Evolutionary conservation across 352 stramenopile species (phyloP).

Genomic region (Elongisporangium prolatum): DNA sequence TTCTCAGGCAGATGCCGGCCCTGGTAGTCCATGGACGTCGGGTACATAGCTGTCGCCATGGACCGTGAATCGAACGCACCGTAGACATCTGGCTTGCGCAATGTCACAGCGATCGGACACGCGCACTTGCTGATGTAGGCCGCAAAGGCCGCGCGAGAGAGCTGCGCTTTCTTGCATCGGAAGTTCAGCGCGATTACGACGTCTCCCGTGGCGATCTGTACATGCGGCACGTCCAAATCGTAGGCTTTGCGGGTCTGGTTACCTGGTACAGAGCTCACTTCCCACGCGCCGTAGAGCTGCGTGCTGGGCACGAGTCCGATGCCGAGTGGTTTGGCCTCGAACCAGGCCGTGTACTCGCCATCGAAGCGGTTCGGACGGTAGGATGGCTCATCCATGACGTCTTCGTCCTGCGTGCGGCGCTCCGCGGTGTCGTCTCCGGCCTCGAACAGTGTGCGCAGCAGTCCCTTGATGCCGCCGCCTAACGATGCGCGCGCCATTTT

Average conservation of each 20-base stretch:
- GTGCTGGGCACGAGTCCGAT: constrained; percentile 75
- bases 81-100: constrained; percentile 56
- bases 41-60: constrained; percentile 72
- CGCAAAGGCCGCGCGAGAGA: constrained; percentile 39
- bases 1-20: constrained; percentile 18
- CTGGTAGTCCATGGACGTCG: constrained; percentile 54
- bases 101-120: constrained; percentile 61
- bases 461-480: background rate
- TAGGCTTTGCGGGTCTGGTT: constrained; percentile 3
- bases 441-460: background rate
- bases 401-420: background rate
- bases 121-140: constrained; percentile 33
- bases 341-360: constrained; percentile 68
- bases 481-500: background rate
- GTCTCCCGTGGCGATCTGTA: constrained; percentile 38
- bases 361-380: constrained; percentile 48
- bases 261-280: constrained; percentile 48
- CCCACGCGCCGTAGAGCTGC: constrained; percentile 76
- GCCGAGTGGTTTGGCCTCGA: constrained; percentile 56
- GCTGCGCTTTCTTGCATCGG: constrained; percentile 34
- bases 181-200: constrained; percentile 70
- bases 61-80: constrained; percentile 55
- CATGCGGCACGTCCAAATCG: constrained; percentile 8
- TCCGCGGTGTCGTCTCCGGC: background rate
- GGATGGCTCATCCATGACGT: constrained; percentile 11